Base-by-base conservation (phyloP, 139 green algal genomes). In the Gonium pectorale region DNA sequence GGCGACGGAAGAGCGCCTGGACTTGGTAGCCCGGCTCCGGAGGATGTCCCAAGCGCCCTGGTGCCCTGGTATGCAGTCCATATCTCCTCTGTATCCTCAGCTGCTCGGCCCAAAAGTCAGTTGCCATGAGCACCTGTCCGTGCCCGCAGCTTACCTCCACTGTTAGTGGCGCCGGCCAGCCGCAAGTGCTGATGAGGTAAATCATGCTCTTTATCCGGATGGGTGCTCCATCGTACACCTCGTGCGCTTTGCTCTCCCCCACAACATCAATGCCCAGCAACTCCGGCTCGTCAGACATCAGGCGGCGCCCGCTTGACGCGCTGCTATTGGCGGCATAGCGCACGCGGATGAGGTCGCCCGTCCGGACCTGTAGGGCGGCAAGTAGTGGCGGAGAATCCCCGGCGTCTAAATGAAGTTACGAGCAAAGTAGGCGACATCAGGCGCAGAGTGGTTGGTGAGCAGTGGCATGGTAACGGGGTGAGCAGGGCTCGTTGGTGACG, bases 181-280 rank as follows among this genome's bases (percentile, higher is more conserved):
- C 77, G 41, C 77, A 83, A 0, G 44, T 74, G 1, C 6, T 17
- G 33, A 83, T 63, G n/a, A 83, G 26, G 41, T 83, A 83, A 31
- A 83, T 51, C 17, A 54, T 66, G n/a, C 62, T 74, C n/a, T 13
- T 37, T 29, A 83, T 44, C 1, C 49, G 17, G 24, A 83, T 83
- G 9, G 54, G 19, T 0, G 51, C 51, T 2, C 62, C 62, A 17
- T 60, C 64, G 62, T 52, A 83, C 5, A 83, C 37, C 63, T 83
- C 77, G n/a, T 83, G 70, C 11, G 15, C 31, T 31, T 51, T 46
- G 0, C 22, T 38, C 21, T 27, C 19, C 31, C 0, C 1, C 3
- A 64, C 7, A 21, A 79, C n/a, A 3, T 79, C 70, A 13, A 79
- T 79, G 70, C 46, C 49, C 5, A 49, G 46, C 46, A 79, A 1